Percentiles rank a stretch among this genome's conserved stretches.
Evolutionary conservation across 768 basidiomycete species (phyloP).

Genomic region (Lactarius akahatsu): DNA sequence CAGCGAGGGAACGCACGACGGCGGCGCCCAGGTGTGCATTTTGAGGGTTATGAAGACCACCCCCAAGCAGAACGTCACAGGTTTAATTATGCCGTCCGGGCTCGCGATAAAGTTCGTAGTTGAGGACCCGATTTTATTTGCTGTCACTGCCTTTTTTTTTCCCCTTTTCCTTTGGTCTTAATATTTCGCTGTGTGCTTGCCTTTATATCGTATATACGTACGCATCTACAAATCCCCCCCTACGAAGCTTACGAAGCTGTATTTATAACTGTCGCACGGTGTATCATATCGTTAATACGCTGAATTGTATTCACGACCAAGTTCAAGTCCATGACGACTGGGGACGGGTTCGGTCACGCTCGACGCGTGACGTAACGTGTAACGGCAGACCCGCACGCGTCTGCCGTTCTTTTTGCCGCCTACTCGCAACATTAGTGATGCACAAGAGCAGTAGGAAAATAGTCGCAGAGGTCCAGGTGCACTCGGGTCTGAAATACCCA

Average conservation of each 20-base stretch:
- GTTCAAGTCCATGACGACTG: not conserved
- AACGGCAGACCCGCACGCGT: constrained; percentile 1
- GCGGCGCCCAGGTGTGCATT: constrained; percentile 38
- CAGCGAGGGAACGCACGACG: constrained; percentile 37
- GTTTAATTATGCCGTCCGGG: constrained; percentile 23
- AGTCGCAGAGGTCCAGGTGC: constrained; percentile 31
- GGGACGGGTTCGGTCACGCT: not conserved
- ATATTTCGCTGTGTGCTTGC: constrained; percentile 8
- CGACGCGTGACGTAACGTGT: constrained; percentile 22
- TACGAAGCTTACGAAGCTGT: constrained; percentile 11
- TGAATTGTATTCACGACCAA: constrained; percentile 18
- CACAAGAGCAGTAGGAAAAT: constrained; percentile 21
- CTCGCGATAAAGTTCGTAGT: constrained; percentile 15
- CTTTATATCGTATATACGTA: constrained; percentile 24
- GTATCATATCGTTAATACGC: constrained; percentile 25
- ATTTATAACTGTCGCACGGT: constrained; percentile 25
- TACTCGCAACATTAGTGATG: constrained; percentile 21
- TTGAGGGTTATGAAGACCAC: constrained; percentile 36
- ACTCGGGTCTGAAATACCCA: constrained; percentile 50
- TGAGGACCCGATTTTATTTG: constrained; percentile 15
- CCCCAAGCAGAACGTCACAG: constrained; percentile 28
- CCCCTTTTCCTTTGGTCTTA: not conserved
- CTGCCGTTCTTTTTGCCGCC: not conserved
- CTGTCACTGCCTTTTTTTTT: not conserved
- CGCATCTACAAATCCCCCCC: not conserved